These are phyloP conservation scores for Cladophialophora exuberans DNA, from an alignment of 2,329 filamentous ascomycete species.

Conservation along the genomic window DNA sequence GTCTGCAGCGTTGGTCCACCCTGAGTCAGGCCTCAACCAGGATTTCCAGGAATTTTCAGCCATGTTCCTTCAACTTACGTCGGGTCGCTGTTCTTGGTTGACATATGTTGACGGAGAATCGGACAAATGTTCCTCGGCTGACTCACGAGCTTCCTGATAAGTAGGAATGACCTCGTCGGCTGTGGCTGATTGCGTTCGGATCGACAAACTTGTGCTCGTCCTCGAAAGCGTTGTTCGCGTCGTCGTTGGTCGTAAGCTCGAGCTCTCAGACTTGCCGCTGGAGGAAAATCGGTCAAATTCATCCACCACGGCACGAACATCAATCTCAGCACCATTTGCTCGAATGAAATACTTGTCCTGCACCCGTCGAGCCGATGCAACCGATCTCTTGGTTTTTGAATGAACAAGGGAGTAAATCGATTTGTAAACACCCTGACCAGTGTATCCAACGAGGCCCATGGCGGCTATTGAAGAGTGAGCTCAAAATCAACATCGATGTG, in stretches of 20 bases:
- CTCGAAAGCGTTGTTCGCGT: background rate
- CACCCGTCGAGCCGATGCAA: slow-evolving; percentile 32
- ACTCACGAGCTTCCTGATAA: too few species aligned
- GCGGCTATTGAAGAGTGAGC: slow-evolving; percentile 15
- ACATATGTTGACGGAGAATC: too few species aligned
- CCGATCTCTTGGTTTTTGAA: slow-evolving; percentile 34
- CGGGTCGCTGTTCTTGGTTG: too few species aligned
- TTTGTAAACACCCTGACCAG: slow-evolving; percentile 39
- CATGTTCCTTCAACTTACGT: too few species aligned
- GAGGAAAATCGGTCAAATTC: slow-evolving; percentile 1
- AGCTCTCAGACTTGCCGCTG: background rate
- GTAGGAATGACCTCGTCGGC: too few species aligned
- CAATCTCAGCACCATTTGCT: slow-evolving; percentile 6
- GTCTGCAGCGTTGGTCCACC: too few species aligned
- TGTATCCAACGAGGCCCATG: slow-evolving; percentile 39
- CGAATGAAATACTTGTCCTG: slow-evolving; percentile 30
- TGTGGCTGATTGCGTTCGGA: background rate
- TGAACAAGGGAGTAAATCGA: slow-evolving; percentile 36
- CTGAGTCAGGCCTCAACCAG: too few species aligned
- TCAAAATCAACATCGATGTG: slow-evolving; percentile 34
- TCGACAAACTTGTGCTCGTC: background rate
- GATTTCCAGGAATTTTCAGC: too few species aligned
- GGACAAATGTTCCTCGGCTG: too few species aligned
- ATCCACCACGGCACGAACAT: background rate
- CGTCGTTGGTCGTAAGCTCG: background rate